Percentiles rank a stretch among this genome's conserved stretches.
Conservation (phyloP, 1,139 yeast genomes). For the Pichia sp. region DNA sequence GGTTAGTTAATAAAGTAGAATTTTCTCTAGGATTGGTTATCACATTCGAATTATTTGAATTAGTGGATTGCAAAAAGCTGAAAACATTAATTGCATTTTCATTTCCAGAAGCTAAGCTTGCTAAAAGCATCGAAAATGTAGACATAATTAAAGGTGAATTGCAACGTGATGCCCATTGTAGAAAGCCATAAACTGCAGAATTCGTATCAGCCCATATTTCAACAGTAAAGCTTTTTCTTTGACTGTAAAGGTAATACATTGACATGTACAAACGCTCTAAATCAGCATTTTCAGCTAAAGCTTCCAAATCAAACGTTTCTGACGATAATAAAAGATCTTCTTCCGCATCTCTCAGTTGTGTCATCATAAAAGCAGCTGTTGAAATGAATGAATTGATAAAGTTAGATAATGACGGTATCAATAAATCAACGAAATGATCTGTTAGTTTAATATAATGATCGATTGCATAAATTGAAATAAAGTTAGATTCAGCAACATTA, state of each 20-base stretch:
- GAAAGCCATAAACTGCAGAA: conserved; percentile 62
- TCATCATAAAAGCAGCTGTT: conserved; percentile 72
- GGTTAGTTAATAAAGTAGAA: conserved; percentile 22
- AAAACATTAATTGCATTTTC: conserved; percentile 46
- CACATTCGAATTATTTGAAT: conserved; percentile 16
- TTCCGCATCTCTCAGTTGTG: conserved; percentile 76
- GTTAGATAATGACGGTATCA: conserved; percentile 37
- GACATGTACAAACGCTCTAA: conserved; percentile 82
- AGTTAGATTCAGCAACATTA: conserved; percentile 23
- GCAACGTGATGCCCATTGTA: conserved; percentile 82
- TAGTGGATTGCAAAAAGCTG: conserved; percentile 32
- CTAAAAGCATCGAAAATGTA: conserved; percentile 70
- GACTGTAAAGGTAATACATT: conserved; percentile 61
- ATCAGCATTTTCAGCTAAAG: conserved; percentile 67
- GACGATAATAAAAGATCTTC: conserved; percentile 69
- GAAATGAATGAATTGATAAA: conserved; percentile 59
- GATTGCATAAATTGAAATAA: conserved; percentile 27
- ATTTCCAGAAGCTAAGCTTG: conserved; percentile 64
- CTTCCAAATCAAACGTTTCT: conserved; percentile 45
- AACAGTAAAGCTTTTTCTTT: conserved; percentile 52
- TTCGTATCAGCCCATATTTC: conserved; percentile 72
- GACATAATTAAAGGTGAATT: conserved; percentile 81
- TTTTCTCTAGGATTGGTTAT: conserved; percentile 14
- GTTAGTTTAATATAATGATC: conserved; percentile 32
- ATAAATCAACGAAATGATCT: conserved; percentile 25